Evolutionary conservation across 306 rosid genomes (phyloP).

Genomic region (Quercus ilex): DNA sequence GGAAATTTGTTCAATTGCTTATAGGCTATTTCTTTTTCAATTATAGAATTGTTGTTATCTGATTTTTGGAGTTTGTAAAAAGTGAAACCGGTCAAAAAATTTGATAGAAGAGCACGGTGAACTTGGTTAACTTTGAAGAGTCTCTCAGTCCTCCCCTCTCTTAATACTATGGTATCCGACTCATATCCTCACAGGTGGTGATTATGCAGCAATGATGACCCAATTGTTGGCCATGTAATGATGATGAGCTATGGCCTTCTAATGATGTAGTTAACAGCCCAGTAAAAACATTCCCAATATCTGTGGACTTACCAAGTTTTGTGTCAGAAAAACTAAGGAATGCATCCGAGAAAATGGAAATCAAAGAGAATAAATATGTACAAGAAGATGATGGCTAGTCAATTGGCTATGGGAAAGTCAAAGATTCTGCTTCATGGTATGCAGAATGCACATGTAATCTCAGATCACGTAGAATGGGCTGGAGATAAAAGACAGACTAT

Average conservation of each 20-base stretch:
- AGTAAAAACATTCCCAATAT: conserved; percentile 35
- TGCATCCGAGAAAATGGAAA: conserved; percentile 37
- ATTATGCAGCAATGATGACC: conserved; percentile 81
- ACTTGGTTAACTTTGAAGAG: too few species aligned
- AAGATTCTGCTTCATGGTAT: conserved; percentile 37
- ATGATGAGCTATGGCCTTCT: conserved; percentile 68
- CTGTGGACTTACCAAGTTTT: conserved; percentile 34
- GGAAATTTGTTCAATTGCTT: conserved; percentile 37
- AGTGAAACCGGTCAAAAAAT: background rate
- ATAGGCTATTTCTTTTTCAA: background rate
- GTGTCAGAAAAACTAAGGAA: conserved; percentile 28
- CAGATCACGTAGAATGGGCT: conserved; percentile 21
- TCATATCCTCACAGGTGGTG: conserved; percentile 8
- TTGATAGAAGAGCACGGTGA: background rate
- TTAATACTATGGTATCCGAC: too few species aligned
- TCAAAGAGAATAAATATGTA: conserved; percentile 37
- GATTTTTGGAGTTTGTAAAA: background rate
- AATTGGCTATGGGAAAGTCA: conserved; percentile 33
- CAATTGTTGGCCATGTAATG: conserved; percentile 59
- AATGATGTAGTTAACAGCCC: conserved; percentile 45
- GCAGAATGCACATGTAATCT: conserved; percentile 29
- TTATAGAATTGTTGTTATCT: background rate
- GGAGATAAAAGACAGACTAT: too few species aligned
- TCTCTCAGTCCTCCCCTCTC: too few species aligned
- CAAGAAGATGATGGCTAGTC: conserved; percentile 42